These are phyloP conservation scores for Pecoramyces ruminantium DNA, from an alignment of 192 early-diverging fungal species.

Conservation along the genomic window DNA sequence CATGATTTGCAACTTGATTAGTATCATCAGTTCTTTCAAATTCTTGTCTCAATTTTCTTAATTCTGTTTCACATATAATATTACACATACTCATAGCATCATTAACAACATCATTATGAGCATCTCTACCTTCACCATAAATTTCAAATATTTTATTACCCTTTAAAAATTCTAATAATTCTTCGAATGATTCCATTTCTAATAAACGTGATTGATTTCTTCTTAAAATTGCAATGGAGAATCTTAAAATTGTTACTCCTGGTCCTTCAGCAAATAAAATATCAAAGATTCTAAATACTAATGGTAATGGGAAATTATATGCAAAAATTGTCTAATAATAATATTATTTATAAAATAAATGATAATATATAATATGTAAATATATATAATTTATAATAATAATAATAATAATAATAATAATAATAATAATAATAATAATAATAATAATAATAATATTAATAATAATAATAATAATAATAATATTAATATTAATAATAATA, in stretches of 20 bases:
- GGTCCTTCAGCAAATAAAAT: not conserved
- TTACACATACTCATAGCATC: constrained; percentile 13
- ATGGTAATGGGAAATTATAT: constrained; percentile 79
- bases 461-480: too few species aligned
- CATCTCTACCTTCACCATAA: constrained; percentile 11
- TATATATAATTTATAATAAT: too few species aligned
- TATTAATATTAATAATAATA: too few species aligned
- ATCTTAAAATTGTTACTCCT: constrained; percentile 2
- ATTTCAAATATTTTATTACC: constrained; percentile 11
- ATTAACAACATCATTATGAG: constrained; percentile 13
- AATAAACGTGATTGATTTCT: not conserved
- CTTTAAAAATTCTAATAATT: not conserved
- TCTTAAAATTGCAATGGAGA: not conserved
- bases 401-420: too few species aligned
- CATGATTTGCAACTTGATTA: not conserved
- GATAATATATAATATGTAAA: too few species aligned
- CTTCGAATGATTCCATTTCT: not conserved
- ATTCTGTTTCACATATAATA: constrained; percentile 5
- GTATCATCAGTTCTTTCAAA: not conserved
- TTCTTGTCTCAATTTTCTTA: constrained; percentile 4
- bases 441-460: too few species aligned
- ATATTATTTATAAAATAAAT: not conserved
- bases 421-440: too few species aligned
- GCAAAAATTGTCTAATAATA: constrained; percentile 96
- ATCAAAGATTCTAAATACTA: constrained; percentile 83